phyloP scores from a whole-genome alignment of 768 basidiomycete species.

The Naematelia aurantialba region DNA sequence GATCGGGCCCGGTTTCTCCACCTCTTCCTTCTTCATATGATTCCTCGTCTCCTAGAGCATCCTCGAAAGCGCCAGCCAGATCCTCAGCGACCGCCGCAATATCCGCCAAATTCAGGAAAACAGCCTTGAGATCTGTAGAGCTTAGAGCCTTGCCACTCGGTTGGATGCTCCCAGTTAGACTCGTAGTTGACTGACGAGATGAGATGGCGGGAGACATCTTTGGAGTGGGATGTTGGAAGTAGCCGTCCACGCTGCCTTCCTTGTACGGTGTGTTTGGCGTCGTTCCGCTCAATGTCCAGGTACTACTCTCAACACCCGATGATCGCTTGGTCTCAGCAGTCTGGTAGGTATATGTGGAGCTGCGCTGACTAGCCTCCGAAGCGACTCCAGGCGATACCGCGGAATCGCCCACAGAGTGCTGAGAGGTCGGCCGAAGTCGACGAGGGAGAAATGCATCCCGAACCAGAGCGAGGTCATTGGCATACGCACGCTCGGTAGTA shows the following conservation, averaged over 20 bases:
- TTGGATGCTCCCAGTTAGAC: background rate
- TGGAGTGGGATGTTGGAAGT: slow-evolving; percentile 9
- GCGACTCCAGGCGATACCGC: slow-evolving; percentile 10
- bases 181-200: background rate
- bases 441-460: slow-evolving; percentile 47
- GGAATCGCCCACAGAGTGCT: slow-evolving; percentile 3
- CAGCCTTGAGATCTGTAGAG: slow-evolving; percentile 38
- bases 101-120: slow-evolving; percentile 50
- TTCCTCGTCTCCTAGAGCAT: slow-evolving; percentile 34
- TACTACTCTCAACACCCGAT: slow-evolving; percentile 10
- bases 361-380: slow-evolving; percentile 23
- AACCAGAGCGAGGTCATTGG: slow-evolving; percentile 47
- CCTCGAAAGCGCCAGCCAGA: slow-evolving; percentile 44
- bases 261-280: slow-evolving; percentile 6
- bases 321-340: slow-evolving; percentile 33
- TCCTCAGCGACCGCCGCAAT: slow-evolving; percentile 46
- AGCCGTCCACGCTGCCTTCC: slow-evolving; percentile 1
- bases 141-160: slow-evolving; percentile 37
- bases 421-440: slow-evolving; percentile 32
- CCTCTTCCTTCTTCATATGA: slow-evolving; percentile 11
- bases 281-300: background rate
- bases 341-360: slow-evolving; percentile 38
- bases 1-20: slow-evolving; percentile 35
- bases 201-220: background rate
- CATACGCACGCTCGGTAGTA: slow-evolving; percentile 48